These are phyloP conservation scores for Boletus bicolor DNA, from an alignment of 768 basidiomycete species.

Conservation along the genomic window DNA sequence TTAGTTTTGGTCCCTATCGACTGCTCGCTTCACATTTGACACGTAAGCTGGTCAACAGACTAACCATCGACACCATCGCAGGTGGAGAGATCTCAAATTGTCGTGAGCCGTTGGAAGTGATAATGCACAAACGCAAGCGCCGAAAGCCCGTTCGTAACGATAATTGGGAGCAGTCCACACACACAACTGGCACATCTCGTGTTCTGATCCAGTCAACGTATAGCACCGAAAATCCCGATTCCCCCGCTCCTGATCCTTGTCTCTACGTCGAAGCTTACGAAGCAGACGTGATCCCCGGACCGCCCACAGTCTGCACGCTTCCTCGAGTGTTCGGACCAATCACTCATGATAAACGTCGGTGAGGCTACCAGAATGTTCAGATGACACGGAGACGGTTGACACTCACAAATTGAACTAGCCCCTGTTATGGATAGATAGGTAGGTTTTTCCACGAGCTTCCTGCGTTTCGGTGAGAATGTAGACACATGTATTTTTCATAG, in stretches of 20 bases:
- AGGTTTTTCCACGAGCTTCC: conserved; percentile 36
- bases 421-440: conserved; percentile 73
- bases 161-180: conserved; percentile 1
- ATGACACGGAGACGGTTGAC: conserved; percentile 2
- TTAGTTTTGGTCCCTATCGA: too few species aligned
- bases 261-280: conserved; percentile 72
- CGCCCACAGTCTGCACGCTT: conserved; percentile 38
- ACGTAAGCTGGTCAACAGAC: too few species aligned
- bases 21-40: too few species aligned
- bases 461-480: conserved; percentile 4
- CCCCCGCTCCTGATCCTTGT: conserved; percentile 32
- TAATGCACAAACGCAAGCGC: conserved; percentile 28
- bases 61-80: too few species aligned
- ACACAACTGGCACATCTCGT: neutral
- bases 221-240: neutral
- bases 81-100: too few species aligned
- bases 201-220: neutral
- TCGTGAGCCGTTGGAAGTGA: too few species aligned
- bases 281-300: conserved; percentile 60
- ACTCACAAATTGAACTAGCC: neutral
- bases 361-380: conserved; percentile 12
- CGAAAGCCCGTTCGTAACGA: conserved; percentile 9
- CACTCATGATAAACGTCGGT: conserved; percentile 1
- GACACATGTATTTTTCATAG: conserved; percentile 4
- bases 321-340: conserved; percentile 29